These are phyloP conservation scores for Geum urbanum DNA, from an alignment of 306 rosid species.

Conservation along the genomic window DNA sequence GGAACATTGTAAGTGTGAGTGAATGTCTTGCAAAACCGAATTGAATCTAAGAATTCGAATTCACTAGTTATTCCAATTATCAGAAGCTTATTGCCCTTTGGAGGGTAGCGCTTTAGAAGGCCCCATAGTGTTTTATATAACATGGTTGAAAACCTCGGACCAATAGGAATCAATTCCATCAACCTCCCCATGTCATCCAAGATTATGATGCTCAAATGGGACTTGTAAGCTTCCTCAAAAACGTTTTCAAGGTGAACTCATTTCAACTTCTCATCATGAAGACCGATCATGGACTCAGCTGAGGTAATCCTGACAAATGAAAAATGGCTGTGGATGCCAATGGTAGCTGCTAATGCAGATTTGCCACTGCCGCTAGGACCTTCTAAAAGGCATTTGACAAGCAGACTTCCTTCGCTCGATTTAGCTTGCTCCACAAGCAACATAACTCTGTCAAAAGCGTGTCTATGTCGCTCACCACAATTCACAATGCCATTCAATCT, in stretches of 20 bases:
- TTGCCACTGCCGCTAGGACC: constrained; percentile 98
- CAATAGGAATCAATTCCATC: constrained; percentile 80
- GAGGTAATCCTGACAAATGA: constrained; percentile 92
- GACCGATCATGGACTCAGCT: constrained; percentile 88
- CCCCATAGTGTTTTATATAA: constrained; percentile 78
- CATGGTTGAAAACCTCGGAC: constrained; percentile 88
- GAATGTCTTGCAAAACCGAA: constrained; percentile 69
- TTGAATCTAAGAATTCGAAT: constrained; percentile 65
- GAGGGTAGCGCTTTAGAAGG: constrained; percentile 80
- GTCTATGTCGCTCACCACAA: constrained; percentile 78
- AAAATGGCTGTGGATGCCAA: constrained; percentile 88
- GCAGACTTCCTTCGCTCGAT: constrained; percentile 88
- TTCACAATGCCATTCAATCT: constrained; percentile 86
- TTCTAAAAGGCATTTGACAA: constrained; percentile 88
- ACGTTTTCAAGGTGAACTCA: constrained; percentile 86
- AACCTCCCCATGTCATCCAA: constrained; percentile 93
- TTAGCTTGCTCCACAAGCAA: constrained; percentile 85
- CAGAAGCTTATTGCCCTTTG: constrained; percentile 92
- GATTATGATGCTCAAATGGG: constrained; percentile 82
- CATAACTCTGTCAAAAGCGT: constrained; percentile 72
- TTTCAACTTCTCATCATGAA: constrained; percentile 73
- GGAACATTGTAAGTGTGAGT: constrained; percentile 83
- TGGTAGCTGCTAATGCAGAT: constrained; percentile 84
- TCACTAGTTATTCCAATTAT: constrained; percentile 91
- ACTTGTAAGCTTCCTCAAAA: constrained; percentile 96